Evolutionary conservation across 2,329 filamentous ascomycete species (phyloP).

Genomic region (Botrytis fragariae): DNA sequence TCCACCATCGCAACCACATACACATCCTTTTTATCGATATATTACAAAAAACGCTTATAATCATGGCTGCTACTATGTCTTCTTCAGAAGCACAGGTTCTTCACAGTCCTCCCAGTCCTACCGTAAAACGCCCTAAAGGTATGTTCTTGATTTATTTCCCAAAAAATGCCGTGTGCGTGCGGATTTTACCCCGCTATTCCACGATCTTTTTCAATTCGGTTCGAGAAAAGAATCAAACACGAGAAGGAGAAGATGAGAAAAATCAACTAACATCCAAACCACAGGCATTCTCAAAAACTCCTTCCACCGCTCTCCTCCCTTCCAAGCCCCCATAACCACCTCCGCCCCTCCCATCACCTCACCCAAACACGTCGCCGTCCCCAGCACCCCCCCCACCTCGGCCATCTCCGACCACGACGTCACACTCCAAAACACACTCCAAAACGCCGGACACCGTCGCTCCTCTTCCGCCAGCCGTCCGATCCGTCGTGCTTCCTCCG

Average conservation of each 20-base stretch:
- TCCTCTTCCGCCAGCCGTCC: slow-evolving; percentile 73
- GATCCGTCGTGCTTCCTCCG: slow-evolving; percentile 46
- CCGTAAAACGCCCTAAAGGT: slow-evolving; percentile 41
- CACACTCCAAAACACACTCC: slow-evolving; percentile 88
- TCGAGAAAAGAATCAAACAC: not conserved
- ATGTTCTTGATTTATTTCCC: slow-evolving; percentile 18
- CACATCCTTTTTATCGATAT: not conserved
- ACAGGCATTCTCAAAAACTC: slow-evolving; percentile 94
- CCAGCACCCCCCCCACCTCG: slow-evolving; percentile 20
- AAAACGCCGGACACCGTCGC: slow-evolving; percentile 86
- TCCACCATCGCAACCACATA: not conserved
- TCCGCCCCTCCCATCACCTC: slow-evolving; percentile 43
- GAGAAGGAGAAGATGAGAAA: not conserved
- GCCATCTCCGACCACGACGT: slow-evolving; percentile 50
- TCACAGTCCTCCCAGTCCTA: slow-evolving; percentile 38
- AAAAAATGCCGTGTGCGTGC: not conserved
- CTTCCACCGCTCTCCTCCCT: slow-evolving; percentile 57
- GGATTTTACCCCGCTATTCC: slow-evolving; percentile 12
- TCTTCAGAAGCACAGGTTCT: slow-evolving; percentile 31
- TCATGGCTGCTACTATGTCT: slow-evolving; percentile 29
- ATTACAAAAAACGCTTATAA: not conserved
- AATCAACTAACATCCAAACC: slow-evolving; percentile 12
- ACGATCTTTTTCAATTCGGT: not conserved
- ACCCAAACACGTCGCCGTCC: slow-evolving; percentile 33
- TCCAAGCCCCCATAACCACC: slow-evolving; percentile 42